These are phyloP conservation scores for Inga oerstediana DNA, from an alignment of 306 rosid species.

Conservation along the genomic window DNA sequence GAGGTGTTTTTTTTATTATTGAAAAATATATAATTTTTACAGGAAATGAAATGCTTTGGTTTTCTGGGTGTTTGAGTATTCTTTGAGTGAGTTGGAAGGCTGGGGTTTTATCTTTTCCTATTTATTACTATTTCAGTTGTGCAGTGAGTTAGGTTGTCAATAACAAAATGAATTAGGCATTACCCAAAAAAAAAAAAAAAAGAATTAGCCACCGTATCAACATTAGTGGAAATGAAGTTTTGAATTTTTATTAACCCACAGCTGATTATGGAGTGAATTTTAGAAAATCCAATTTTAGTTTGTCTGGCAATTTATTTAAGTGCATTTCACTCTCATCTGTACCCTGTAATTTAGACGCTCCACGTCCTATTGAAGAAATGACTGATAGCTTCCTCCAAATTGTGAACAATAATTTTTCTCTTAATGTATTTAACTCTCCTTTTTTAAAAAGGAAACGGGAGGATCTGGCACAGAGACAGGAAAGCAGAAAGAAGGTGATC, in stretches of 20 bases:
- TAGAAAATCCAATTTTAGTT: neutral
- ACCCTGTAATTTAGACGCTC: neutral
- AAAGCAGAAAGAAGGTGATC: conserved; percentile 73
- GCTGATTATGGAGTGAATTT: neutral
- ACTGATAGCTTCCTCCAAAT: conserved; percentile 13
- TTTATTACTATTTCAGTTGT: neutral
- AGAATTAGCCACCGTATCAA: neutral
- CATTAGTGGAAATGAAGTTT: conserved; percentile 1
- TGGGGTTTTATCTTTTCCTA: neutral
- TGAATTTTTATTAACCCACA: conserved; percentile 4
- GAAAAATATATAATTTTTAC: neutral
- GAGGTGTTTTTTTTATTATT: neutral
- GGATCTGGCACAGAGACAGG: conserved; percentile 52
- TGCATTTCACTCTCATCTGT: conserved; percentile 9
- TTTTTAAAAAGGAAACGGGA: conserved; percentile 63
- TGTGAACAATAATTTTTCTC: conserved; percentile 24
- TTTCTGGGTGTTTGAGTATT: neutral
- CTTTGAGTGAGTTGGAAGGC: neutral
- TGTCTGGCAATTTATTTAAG: neutral
- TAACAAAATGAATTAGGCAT: neutral
- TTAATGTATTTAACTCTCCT: neutral
- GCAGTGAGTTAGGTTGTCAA: neutral
- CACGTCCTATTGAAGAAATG: neutral
- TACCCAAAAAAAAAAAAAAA: neutral
- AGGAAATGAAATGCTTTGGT: neutral